Evolutionary conservation across 768 basidiomycete genomes (phyloP), one percentile per base, ranked within the genome.

Genomic region (Krasilnikovozyma curviuscula): DNA sequence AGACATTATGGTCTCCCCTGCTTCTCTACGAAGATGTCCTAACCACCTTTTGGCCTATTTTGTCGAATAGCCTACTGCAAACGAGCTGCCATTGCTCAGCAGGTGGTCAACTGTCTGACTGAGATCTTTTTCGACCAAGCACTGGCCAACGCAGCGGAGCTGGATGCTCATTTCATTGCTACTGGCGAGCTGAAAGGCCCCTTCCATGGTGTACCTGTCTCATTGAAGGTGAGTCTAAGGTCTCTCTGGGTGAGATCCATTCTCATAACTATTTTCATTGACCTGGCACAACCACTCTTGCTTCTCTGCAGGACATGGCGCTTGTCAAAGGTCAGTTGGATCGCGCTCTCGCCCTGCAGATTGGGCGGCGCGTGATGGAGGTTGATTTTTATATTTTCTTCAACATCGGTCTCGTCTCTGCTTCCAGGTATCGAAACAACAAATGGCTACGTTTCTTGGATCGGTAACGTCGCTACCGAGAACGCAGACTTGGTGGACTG

Each of bases 31-130:
- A n/a, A n/a, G n/a, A n/a, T n/a, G n/a, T n/a, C n/a, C n/a, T n/a
- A n/a, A n/a, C n/a, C n/a, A n/a, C n/a, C n/a, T n/a, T n/a, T n/a
- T n/a, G n/a, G n/a, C n/a, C n/a, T n/a, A n/a, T n/a, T n/a, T n/a
- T n/a, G n/a, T n/a, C n/a, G n/a, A n/a, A n/a, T n/a, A n/a, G n/a
- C n/a, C n/a, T n/a, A n/a, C n/a, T n/a, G n/a, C n/a, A n/a, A n/a
- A n/a, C n/a, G n/a, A 35, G 66, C 68, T 25, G 57, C 62, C 24
- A 55, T 65, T 28, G 60, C 61, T 2, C 63, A 64, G 42, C 56
- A 61, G 39, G 39, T 55, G 23, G 61, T 61, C 14, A 66, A 65
- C 42, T 62, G 63, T 45, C 43, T 63, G 31, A 58, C 55, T 18
- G 55, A 50, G 9, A 55, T 48, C 38, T 56, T 51, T 34, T 21